These are phyloP conservation scores for Xerocomellus chrysenteron DNA, from an alignment of 768 basidiomycete species.

Conservation along the genomic window DNA sequence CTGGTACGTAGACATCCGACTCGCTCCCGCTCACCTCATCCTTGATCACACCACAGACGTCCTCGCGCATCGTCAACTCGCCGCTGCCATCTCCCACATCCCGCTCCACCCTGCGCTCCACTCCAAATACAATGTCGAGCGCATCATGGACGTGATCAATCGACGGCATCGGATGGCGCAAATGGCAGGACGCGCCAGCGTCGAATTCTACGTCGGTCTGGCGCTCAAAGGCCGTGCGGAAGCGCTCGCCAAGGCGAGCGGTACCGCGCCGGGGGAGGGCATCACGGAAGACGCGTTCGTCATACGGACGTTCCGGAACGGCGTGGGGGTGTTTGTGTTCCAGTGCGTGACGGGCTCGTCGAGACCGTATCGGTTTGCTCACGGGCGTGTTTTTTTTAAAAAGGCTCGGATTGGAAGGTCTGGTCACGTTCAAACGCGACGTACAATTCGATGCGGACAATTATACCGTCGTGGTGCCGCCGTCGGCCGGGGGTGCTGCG, in stretches of 20 bases:
- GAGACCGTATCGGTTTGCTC: not conserved
- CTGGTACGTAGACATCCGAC: slow-evolving; percentile 50
- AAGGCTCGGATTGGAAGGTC: slow-evolving; percentile 90
- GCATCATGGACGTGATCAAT: slow-evolving; percentile 83
- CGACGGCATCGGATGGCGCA: slow-evolving; percentile 94
- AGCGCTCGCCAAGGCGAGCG: slow-evolving; percentile 31
- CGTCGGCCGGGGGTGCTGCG: slow-evolving; percentile 21
- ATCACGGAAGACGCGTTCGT: slow-evolving; percentile 88
- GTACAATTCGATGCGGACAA: slow-evolving; percentile 89
- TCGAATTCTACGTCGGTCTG: slow-evolving; percentile 96
- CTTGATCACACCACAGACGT: slow-evolving; percentile 56
- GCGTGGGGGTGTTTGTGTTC: slow-evolving; percentile 93
- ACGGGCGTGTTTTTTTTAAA: not conserved
- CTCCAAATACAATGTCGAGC: slow-evolving; percentile 85
- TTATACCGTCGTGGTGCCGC: slow-evolving; percentile 76
- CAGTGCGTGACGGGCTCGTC: slow-evolving; percentile 46
- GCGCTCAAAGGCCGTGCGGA: slow-evolving; percentile 72
- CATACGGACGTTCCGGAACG: slow-evolving; percentile 92
- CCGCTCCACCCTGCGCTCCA: slow-evolving; percentile 87
- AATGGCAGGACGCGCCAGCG: slow-evolving; percentile 94
- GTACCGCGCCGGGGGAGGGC: slow-evolving; percentile 26
- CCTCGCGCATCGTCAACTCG: slow-evolving; percentile 88
- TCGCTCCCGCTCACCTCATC: not conserved
- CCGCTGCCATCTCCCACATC: slow-evolving; percentile 82
- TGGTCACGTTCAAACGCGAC: slow-evolving; percentile 91